Conservation (phyloP, 2,329 filamentous ascomycete species). For the Coleophoma crateriformis region DNA sequence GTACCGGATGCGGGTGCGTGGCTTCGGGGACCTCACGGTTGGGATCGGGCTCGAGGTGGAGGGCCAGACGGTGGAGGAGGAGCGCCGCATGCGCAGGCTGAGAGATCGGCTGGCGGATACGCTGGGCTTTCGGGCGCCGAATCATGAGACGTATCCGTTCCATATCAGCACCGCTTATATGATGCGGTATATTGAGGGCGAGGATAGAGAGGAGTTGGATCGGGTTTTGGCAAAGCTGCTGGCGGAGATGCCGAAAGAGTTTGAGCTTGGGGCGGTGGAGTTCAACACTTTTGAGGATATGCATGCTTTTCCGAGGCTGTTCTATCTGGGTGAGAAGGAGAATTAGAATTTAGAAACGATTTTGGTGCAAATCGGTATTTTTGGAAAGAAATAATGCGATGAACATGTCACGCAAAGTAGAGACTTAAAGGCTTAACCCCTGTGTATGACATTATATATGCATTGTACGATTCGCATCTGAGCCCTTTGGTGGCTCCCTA, state of each 20-base stretch:
- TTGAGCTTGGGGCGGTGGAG: slow-evolving; percentile 17
- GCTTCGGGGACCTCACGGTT: slow-evolving; percentile 3
- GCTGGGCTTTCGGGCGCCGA: slow-evolving; percentile 11
- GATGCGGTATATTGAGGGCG: slow-evolving; percentile 12
- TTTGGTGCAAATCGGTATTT: no score
- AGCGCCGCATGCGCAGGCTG: slow-evolving; percentile 11
- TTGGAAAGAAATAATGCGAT: no score
- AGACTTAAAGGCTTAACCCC: no score
- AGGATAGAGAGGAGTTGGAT: slow-evolving; percentile 9
- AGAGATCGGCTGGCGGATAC: slow-evolving; percentile 13
- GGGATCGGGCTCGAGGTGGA: slow-evolving; percentile 11
- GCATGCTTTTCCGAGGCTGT: slow-evolving; percentile 12
- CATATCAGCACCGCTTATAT: slow-evolving; percentile 20
- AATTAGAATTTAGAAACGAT: slow-evolving; percentile 2
- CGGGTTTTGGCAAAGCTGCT: slow-evolving; percentile 9
- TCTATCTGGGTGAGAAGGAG: slow-evolving; percentile 16
- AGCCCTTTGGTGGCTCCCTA: no score
- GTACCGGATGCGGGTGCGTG: not conserved
- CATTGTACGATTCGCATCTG: no score
- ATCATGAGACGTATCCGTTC: slow-evolving; percentile 16
- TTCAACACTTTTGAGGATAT: slow-evolving; percentile 21
- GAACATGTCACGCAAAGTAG: no score
- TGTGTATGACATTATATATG: no score
- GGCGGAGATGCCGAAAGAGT: slow-evolving; percentile 8
- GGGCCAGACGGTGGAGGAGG: slow-evolving; percentile 15